Conservation (phyloP, 768 basidiomycete genomes). For the Strobilomyces dryophilus region DNA sequence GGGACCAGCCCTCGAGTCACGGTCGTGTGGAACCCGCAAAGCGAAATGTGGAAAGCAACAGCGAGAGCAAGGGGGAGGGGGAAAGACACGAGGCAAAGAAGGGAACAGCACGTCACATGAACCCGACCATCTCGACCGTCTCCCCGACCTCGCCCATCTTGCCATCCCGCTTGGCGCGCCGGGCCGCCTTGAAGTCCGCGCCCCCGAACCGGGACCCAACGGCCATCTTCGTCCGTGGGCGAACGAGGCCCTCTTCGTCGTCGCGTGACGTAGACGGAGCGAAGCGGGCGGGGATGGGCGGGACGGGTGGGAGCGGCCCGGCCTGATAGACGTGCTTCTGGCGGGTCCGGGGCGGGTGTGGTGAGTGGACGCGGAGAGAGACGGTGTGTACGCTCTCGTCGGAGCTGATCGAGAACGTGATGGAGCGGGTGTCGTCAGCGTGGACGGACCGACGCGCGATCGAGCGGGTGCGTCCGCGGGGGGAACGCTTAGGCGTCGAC, state of each 20-base stretch:
- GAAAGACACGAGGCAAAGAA: too few relatives aligned
- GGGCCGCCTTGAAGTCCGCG: slow-evolving; percentile 29
- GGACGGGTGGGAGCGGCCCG: slow-evolving; percentile 23
- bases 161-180: slow-evolving; percentile 27
- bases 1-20: background rate
- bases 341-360: slow-evolving; percentile 7
- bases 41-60: background rate
- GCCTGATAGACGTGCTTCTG: slow-evolving; percentile 15
- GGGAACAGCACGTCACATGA: slow-evolving; percentile 8
- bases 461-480: slow-evolving; percentile 4
- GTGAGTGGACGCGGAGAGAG: slow-evolving; percentile 14
- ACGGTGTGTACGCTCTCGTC: slow-evolving; percentile 26
- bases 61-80: background rate
- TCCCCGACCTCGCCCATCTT: slow-evolving; percentile 14
- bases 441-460: background rate
- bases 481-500: background rate
- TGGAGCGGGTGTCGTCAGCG: slow-evolving; percentile 18
- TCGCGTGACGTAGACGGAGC: background rate
- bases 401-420: slow-evolving; percentile 26
- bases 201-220: slow-evolving; percentile 27
- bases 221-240: slow-evolving; percentile 16
- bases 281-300: slow-evolving; percentile 18
- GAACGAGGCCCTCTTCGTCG: slow-evolving; percentile 19
- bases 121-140: slow-evolving; percentile 30
- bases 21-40: background rate